Conservation (phyloP, 1,284 basidiomycete genomes). For the Kalmanozyma brasiliensis region DNA sequence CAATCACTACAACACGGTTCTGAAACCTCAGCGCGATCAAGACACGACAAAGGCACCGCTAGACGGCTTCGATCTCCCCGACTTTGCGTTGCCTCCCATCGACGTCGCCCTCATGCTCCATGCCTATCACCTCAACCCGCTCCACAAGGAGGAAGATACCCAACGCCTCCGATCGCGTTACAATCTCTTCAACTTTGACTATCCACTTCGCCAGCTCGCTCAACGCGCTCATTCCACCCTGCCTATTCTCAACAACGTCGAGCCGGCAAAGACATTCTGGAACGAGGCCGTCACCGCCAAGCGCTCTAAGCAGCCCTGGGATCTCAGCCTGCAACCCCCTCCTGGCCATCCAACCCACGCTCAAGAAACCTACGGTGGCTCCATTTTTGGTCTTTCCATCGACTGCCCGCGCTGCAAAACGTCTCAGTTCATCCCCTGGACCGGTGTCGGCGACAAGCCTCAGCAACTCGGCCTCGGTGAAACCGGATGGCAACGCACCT, state of each 20-base stretch:
- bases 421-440: slow-evolving; percentile 38
- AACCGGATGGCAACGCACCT: slow-evolving; percentile 29
- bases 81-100: slow-evolving; percentile 47
- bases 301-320: slow-evolving; percentile 40
- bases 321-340: slow-evolving; percentile 39
- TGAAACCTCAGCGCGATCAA: slow-evolving; percentile 3
- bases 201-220: slow-evolving; percentile 34
- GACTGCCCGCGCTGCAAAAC: slow-evolving; percentile 28
- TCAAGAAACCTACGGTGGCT: slow-evolving; percentile 34
- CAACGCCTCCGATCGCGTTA: slow-evolving; percentile 24
- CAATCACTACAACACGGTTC: slow-evolving; percentile 4
- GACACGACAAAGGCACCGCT: not conserved
- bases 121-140: slow-evolving; percentile 48
- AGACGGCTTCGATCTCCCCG: slow-evolving; percentile 23
- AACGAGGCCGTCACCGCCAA: slow-evolving; percentile 10
- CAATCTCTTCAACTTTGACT: slow-evolving; percentile 26
- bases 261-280: slow-evolving; percentile 24
- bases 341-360: slow-evolving; percentile 33
- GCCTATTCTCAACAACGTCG: slow-evolving; percentile 39
- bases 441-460: slow-evolving; percentile 31
- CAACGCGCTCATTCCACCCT: slow-evolving; percentile 24
- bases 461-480: slow-evolving; percentile 33
- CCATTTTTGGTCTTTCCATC: slow-evolving; percentile 39
- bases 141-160: slow-evolving; percentile 29
- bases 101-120: slow-evolving; percentile 58